phyloP scores from a whole-genome alignment of 208 protist genomes.

The Angomonas ambiguus region DNA sequence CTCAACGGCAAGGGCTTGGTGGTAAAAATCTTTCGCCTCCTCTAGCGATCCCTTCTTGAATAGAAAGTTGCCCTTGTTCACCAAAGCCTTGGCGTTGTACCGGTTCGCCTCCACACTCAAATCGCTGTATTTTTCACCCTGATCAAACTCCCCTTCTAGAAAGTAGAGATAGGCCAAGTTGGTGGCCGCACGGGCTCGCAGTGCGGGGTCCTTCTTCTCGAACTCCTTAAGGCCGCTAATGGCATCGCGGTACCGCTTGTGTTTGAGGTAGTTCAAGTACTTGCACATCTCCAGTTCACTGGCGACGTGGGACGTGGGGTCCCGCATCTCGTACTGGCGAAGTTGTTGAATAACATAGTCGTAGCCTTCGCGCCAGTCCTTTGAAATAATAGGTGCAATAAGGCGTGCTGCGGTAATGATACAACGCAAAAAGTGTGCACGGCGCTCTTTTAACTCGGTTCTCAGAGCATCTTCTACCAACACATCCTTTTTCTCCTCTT shows the following conservation, averaged over 20 bases:
- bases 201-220: conserved; percentile 93
- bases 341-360: conserved; percentile 94
- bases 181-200: conserved; percentile 91
- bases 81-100: conserved; percentile 96
- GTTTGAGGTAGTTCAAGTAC: conserved; percentile 92
- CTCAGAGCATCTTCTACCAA: conserved; percentile 80
- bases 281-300: conserved; percentile 96
- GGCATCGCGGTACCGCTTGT: conserved; percentile 91
- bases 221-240: conserved; percentile 93
- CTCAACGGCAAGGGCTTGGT: conserved; percentile 94
- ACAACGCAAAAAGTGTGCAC: conserved; percentile 74
- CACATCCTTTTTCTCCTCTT: conserved; percentile 81
- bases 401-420: conserved; percentile 92
- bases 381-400: conserved; percentile 92
- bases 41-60: conserved; percentile 89
- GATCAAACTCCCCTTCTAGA: conserved; percentile 95
- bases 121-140: conserved; percentile 95
- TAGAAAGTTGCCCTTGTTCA: conserved; percentile 96
- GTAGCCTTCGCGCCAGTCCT: conserved; percentile 91
- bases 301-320: conserved; percentile 82
- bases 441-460: conserved; percentile 74
- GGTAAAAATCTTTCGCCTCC: conserved; percentile 91
- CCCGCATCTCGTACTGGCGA: conserved; percentile 86
- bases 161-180: conserved; percentile 98
- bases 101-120: conserved; percentile 91